Evolutionary conservation across 2,329 filamentous ascomycete species (phyloP).

Genomic region (Cladosporium sp.): DNA sequence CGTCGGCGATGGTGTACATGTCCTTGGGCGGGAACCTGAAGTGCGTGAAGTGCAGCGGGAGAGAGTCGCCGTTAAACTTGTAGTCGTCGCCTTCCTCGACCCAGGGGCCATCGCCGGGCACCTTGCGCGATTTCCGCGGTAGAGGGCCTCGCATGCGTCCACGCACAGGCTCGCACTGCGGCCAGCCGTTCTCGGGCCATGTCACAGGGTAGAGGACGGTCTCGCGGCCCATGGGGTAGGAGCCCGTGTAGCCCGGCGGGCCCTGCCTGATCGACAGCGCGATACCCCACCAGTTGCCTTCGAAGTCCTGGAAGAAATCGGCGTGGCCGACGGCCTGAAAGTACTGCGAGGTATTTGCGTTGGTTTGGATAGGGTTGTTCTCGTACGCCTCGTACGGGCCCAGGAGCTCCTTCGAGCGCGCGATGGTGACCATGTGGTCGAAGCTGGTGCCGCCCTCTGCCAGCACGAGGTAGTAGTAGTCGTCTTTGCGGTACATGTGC

Average conservation of each 20-base stretch:
- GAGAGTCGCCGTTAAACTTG: slow-evolving; percentile 39
- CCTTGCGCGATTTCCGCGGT: slow-evolving; percentile 29
- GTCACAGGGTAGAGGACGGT: slow-evolving; percentile 44
- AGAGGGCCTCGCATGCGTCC: slow-evolving; percentile 42
- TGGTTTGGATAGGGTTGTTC: slow-evolving; percentile 24
- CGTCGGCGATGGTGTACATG: slow-evolving; percentile 41
- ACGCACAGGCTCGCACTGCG: slow-evolving; percentile 34
- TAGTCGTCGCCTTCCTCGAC: slow-evolving; percentile 40
- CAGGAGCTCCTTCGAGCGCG: slow-evolving; percentile 32
- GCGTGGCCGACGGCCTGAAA: slow-evolving; percentile 52
- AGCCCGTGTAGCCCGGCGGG: slow-evolving; percentile 30
- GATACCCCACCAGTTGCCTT: slow-evolving; percentile 49
- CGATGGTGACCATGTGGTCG: slow-evolving; percentile 35
- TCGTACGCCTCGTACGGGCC: slow-evolving; percentile 24
- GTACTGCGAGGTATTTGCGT: slow-evolving; percentile 25
- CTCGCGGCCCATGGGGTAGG: slow-evolving; percentile 51
- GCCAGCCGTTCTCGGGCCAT: slow-evolving; percentile 41
- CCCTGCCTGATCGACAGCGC: slow-evolving; percentile 43
- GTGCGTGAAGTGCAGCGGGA: slow-evolving; percentile 52
- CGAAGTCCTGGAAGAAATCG: slow-evolving; percentile 49
- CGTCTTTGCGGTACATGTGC: slow-evolving; percentile 32
- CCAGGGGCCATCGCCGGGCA: slow-evolving; percentile 39
- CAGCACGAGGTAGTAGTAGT: slow-evolving; percentile 30
- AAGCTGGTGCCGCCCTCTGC: slow-evolving; percentile 35
- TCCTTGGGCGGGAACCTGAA: slow-evolving; percentile 47